Percentiles rank a stretch among this genome's conserved stretches.
Evolutionary conservation across 306 rosid genomes (phyloP).

Genomic region (Argentina anserina): DNA sequence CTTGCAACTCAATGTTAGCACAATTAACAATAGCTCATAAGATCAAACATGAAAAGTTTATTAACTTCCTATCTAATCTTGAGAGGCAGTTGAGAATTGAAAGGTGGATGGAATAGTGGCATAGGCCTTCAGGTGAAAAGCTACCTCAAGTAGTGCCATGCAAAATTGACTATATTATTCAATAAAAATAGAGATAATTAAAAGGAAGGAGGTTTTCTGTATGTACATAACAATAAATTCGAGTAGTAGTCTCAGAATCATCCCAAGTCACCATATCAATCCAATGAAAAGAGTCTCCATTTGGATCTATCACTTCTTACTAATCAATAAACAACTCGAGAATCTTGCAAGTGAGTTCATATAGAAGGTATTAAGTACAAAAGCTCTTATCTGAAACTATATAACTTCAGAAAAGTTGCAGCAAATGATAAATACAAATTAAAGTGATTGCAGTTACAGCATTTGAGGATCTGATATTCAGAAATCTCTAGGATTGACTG

Average conservation of each 20-base stretch:
- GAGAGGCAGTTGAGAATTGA: conserved; percentile 64
- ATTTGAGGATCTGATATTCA: conserved; percentile 13
- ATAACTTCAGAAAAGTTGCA: not conserved
- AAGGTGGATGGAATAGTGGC: conserved; percentile 57
- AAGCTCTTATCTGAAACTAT: not conserved
- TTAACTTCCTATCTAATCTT: conserved; percentile 30
- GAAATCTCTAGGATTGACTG: not conserved
- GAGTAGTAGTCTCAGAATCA: conserved; percentile 27
- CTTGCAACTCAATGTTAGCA: conserved; percentile 19
- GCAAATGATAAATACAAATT: not conserved
- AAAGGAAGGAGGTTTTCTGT: not conserved
- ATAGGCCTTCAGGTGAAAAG: conserved; percentile 40
- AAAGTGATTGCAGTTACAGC: no score
- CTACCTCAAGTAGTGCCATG: conserved; percentile 21
- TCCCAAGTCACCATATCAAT: conserved; percentile 18
- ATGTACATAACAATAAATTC: conserved; percentile 1
- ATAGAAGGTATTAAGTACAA: conserved; percentile 6
- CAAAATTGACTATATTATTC: conserved; percentile 16
- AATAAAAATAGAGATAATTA: conserved; percentile 14
- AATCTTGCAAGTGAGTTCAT: not conserved
- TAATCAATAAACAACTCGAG: conserved; percentile 17
- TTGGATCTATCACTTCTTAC: conserved; percentile 28
- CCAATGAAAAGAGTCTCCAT: conserved; percentile 18
- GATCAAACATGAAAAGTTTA: conserved; percentile 1
- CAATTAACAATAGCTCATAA: conserved; percentile 9